These are phyloP conservation scores for Parastagonospora avenae DNA, from an alignment of 2,329 filamentous ascomycete species.

Conservation along the genomic window DNA sequence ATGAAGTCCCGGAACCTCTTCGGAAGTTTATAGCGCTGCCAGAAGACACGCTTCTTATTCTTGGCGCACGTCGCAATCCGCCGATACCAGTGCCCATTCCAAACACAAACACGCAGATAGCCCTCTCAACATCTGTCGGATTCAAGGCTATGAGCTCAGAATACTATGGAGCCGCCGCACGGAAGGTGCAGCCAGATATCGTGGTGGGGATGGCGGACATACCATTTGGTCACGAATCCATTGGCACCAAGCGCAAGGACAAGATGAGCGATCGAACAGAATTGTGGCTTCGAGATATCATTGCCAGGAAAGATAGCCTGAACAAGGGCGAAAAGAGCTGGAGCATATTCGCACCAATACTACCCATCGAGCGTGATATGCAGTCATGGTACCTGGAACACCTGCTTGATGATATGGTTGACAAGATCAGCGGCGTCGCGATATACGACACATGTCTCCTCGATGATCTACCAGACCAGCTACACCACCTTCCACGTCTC, in stretches of 20 bases:
- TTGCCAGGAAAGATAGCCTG: slow-evolving; percentile 51
- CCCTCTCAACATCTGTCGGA: slow-evolving; percentile 84
- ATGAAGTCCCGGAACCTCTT: slow-evolving; percentile 59
- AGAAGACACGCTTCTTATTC: slow-evolving; percentile 67
- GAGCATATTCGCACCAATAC: slow-evolving; percentile 64
- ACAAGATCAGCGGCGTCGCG: slow-evolving; percentile 67
- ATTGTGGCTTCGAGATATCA: slow-evolving; percentile 75
- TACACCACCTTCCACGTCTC: slow-evolving; percentile 72
- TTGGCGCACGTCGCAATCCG: slow-evolving; percentile 79
- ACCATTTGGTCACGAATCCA: slow-evolving; percentile 60
- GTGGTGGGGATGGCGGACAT: slow-evolving; percentile 78
- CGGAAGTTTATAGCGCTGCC: slow-evolving; percentile 79
- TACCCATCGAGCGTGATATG: slow-evolving; percentile 74
- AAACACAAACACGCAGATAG: slow-evolving; percentile 73
- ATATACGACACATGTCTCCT: slow-evolving; percentile 77
- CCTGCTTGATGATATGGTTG: slow-evolving; percentile 67
- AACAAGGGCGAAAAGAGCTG: slow-evolving; percentile 35
- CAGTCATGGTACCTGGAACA: slow-evolving; percentile 82
- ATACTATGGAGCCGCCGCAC: slow-evolving; percentile 71
- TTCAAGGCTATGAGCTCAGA: slow-evolving; percentile 73
- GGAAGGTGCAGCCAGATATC: slow-evolving; percentile 77
- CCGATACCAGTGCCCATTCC: slow-evolving; percentile 71
- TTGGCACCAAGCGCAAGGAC: slow-evolving; percentile 72
- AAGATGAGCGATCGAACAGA: slow-evolving; percentile 89
- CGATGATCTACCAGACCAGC: slow-evolving; percentile 65